Percentiles rank a stretch among this genome's conserved stretches.
These are phyloP conservation scores for Trifolium fragiferum DNA, from an alignment of 306 rosid species.

Conservation along the genomic window DNA sequence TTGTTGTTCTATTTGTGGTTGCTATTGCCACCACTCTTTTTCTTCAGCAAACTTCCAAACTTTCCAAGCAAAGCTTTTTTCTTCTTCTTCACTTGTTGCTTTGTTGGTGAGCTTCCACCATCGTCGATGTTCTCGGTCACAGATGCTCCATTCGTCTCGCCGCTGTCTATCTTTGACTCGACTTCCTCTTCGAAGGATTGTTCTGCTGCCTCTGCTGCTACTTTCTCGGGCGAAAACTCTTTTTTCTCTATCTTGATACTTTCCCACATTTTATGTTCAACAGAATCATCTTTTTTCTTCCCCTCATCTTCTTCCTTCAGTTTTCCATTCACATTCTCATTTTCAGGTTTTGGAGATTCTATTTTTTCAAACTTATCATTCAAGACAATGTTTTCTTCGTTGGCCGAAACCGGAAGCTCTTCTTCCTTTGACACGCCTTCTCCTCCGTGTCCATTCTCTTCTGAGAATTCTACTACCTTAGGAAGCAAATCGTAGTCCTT, in stretches of 20 bases:
- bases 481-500: slow-evolving; percentile 93
- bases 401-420: slow-evolving; percentile 51
- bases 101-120: slow-evolving; percentile 65
- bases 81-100: slow-evolving; percentile 76
- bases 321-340: slow-evolving; percentile 55
- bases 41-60: slow-evolving; percentile 93
- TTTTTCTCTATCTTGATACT: slow-evolving; percentile 95
- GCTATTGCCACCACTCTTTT: slow-evolving; percentile 63
- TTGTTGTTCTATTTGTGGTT: slow-evolving; percentile 65
- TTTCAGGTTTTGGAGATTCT: slow-evolving; percentile 49
- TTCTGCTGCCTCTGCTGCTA: slow-evolving; percentile 66
- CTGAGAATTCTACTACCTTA: slow-evolving; percentile 92
- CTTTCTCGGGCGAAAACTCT: slow-evolving; percentile 88
- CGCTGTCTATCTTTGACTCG: slow-evolving; percentile 62
- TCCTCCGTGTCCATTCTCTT: slow-evolving; percentile 83
- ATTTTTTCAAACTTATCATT: slow-evolving; percentile 53
- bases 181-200: slow-evolving; percentile 74
- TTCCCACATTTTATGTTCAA: slow-evolving; percentile 88
- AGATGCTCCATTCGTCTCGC: slow-evolving; percentile 63
- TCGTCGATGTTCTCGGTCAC: slow-evolving; percentile 55
- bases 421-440: slow-evolving; percentile 58
- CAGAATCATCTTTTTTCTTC: slow-evolving; percentile 61
- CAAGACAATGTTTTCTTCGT: slow-evolving; percentile 50
- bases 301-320: slow-evolving; percentile 56
- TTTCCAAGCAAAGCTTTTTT: slow-evolving; percentile 88